A percentile compares a stretch with the other conserved stretches of the same genome.
These are phyloP conservation scores for Theileria parva DNA, from an alignment of 169 alveolate species.

Conservation along the genomic window DNA sequence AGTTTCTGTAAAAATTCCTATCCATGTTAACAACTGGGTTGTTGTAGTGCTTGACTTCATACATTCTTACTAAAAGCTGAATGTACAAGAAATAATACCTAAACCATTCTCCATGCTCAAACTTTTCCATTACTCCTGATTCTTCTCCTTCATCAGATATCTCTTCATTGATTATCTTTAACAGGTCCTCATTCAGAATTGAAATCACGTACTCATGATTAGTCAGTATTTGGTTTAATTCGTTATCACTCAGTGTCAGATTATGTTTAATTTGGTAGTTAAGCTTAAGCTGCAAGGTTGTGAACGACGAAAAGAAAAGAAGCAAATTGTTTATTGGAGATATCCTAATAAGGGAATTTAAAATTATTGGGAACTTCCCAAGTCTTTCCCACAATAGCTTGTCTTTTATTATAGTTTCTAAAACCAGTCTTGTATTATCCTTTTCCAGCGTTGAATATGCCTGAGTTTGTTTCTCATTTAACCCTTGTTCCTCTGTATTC, in stretches of 20 bases:
- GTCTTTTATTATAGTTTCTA: conserved; percentile 32
- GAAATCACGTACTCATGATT: not conserved
- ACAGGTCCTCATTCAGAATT: not conserved
- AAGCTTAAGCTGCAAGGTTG: not conserved
- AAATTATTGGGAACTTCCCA: conserved; percentile 30
- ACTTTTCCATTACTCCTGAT: not conserved
- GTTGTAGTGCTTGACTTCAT: conserved; percentile 34
- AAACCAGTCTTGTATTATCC: conserved; percentile 1
- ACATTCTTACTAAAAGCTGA: conserved; percentile 43
- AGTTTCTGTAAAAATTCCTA: conserved; percentile 30
- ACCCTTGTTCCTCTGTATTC: not conserved
- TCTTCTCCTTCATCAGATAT: not conserved
- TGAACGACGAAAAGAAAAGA: conserved; percentile 6
- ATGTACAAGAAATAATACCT: conserved; percentile 12
- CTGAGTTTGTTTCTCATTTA: not conserved
- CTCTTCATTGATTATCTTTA: not conserved
- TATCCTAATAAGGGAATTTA: conserved; percentile 24
- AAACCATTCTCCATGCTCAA: not conserved
- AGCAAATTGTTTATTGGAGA: conserved; percentile 27
- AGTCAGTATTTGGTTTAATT: not conserved
- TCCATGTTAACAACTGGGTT: conserved; percentile 18
- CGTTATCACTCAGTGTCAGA: not conserved
- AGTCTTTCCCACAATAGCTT: conserved; percentile 16
- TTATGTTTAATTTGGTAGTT: conserved; percentile 12
- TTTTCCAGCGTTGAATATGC: not conserved